Conservation (phyloP, 345 rosid species). For the Populus deltoides region DNA sequence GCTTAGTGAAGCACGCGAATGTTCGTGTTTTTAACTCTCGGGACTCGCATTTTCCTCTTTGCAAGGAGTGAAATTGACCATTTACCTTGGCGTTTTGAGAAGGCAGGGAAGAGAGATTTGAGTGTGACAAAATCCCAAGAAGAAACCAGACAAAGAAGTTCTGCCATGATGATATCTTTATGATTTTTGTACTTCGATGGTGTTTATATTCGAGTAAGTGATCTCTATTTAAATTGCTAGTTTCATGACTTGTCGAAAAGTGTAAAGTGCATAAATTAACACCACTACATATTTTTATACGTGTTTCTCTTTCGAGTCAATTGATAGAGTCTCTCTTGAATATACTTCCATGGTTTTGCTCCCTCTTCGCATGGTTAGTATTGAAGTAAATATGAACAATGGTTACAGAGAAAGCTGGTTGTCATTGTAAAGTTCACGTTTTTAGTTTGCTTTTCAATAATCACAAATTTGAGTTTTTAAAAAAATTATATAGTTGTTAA, state of each 20-base stretch:
- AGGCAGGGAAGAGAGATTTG: not conserved
- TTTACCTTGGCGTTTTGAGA: constrained; percentile 8
- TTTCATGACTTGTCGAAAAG: constrained; percentile 10
- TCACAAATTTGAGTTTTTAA: no score
- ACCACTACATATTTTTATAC: not conserved
- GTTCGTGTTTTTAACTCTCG: not conserved
- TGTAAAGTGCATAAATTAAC: not conserved
- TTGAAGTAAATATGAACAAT: not conserved
- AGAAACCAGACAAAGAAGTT: constrained; percentile 19
- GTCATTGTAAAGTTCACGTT: no score
- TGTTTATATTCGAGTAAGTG: constrained; percentile 3
- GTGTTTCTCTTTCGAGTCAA: constrained; percentile 8
- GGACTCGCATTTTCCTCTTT: constrained; percentile 8
- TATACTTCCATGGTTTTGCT: constrained; percentile 10
- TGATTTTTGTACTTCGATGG: constrained; percentile 12
- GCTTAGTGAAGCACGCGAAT: constrained; percentile 9
- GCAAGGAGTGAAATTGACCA: not conserved
- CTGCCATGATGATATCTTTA: constrained; percentile 28
- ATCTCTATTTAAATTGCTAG: not conserved
- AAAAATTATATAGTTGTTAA: no score
- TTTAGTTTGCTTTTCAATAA: no score
- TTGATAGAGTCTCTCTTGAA: constrained; percentile 9
- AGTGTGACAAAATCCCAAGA: constrained; percentile 27
- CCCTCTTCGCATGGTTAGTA: constrained; percentile 11
- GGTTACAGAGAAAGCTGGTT: no score